A percentile compares a stretch with the other conserved stretches of the same genome.
Evolutionary conservation across 2,329 filamentous ascomycete species (phyloP).

Genomic region (Ceratocystis variospora): DNA sequence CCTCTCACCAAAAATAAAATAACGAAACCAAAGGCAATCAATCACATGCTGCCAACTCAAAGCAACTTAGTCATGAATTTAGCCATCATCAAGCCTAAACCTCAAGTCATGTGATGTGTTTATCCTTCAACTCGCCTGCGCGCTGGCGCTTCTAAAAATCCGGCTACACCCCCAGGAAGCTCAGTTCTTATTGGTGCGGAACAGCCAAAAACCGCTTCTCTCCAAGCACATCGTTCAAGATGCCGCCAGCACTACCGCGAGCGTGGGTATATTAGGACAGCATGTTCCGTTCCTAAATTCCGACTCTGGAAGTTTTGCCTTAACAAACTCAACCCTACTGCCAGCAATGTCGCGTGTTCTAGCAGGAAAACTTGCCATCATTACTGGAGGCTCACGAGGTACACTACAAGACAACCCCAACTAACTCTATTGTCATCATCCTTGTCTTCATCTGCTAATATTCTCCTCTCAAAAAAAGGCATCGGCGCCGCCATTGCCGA

Average conservation of each 20-base stretch:
- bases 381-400: conserved; percentile 72
- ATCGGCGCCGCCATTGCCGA: conserved; percentile 53
- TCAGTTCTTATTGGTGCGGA: conserved; percentile 12
- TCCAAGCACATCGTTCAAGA: background rate
- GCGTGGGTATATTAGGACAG: background rate
- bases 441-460: conserved; percentile 3
- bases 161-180: background rate
- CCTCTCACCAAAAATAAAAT: background rate
- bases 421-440: background rate
- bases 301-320: background rate
- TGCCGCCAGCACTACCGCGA: background rate
- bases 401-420: conserved; percentile 19
- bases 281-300: background rate
- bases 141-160: background rate
- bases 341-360: conserved; percentile 32
- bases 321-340: background rate
- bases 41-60: background rate
- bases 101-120: background rate
- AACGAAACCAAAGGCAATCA: background rate
- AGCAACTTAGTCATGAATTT: background rate
- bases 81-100: background rate
- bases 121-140: background rate
- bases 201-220: background rate
- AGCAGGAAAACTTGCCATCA: conserved; percentile 65
- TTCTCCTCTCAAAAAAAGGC: conserved; percentile 34